A percentile compares a stretch with the other conserved stretches of the same genome.
Conservation (phyloP, 345 rosid species). For the Eucalyptus pumila region DNA sequence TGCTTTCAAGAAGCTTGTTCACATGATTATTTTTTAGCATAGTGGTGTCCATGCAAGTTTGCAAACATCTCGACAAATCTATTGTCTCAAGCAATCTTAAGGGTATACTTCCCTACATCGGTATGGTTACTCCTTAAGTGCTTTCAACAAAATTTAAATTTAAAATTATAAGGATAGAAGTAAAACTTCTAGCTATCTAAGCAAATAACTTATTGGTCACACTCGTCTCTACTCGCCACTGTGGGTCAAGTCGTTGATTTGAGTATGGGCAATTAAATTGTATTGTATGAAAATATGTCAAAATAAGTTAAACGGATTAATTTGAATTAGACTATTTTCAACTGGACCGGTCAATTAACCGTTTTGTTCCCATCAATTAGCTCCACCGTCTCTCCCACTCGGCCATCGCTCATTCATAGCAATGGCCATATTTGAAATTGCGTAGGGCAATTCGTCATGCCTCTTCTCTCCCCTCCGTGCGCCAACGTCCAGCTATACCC, state of each 20-base stretch:
- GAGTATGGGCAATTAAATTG: rapidly evolving
- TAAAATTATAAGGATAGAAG: background rate
- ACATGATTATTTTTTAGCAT: background rate
- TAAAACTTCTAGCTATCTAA: background rate
- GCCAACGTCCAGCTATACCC: background rate
- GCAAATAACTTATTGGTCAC: too few species aligned
- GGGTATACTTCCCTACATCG: background rate
- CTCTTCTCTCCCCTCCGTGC: background rate
- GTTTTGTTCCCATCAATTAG: background rate
- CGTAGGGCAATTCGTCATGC: background rate
- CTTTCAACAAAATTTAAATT: background rate
- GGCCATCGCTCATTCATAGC: background rate
- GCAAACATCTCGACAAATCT: background rate
- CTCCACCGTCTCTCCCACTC: background rate
- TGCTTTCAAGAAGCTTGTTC: background rate
- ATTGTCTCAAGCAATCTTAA: background rate
- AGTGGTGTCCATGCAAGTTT: background rate
- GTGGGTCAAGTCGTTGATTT: too few species aligned
- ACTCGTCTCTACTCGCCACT: rapidly evolving
- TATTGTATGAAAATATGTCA: rapidly evolving
- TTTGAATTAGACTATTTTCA: rapidly evolving
- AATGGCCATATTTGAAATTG: background rate
- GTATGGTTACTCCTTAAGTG: background rate
- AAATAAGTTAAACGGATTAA: too few species aligned
- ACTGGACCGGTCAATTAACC: background rate